phyloP scores from a whole-genome alignment of 441 rosid species.

The Corymbia calophylla region DNA sequence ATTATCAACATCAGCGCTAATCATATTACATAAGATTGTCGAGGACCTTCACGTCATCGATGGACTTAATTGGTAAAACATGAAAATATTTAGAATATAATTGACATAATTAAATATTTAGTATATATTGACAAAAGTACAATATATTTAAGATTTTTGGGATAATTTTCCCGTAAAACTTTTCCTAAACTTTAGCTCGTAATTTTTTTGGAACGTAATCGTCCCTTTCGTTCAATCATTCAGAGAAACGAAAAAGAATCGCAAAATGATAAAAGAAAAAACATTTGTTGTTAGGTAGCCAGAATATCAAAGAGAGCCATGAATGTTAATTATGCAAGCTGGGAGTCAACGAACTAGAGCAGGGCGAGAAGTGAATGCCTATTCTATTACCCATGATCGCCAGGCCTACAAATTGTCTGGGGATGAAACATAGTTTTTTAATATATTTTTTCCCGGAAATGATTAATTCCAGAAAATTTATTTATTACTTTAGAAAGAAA shows the following conservation, averaged over 20 bases:
- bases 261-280: not conserved
- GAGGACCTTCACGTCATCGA: not conserved
- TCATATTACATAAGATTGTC: rapidly evolving
- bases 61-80: not conserved
- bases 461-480: not conserved
- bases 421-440: not conserved
- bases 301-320: not conserved
- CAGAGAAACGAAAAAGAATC: not conserved
- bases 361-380: not conserved
- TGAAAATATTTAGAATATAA: too few species aligned
- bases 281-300: not conserved
- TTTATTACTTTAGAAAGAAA: not conserved
- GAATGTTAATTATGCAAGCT: not conserved
- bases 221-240: not conserved
- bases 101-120: too few species aligned
- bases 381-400: not conserved
- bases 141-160: too few species aligned
- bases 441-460: not conserved
- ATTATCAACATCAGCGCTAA: rapidly evolving
- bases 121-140: too few species aligned
- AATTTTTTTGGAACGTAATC: not conserved
- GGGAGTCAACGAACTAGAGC: not conserved
- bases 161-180: rapidly evolving
- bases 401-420: not conserved
- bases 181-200: not conserved